Base-by-base conservation (phyloP, 352 stramenopile species). In the Pythium aphanidermatum region DNA sequence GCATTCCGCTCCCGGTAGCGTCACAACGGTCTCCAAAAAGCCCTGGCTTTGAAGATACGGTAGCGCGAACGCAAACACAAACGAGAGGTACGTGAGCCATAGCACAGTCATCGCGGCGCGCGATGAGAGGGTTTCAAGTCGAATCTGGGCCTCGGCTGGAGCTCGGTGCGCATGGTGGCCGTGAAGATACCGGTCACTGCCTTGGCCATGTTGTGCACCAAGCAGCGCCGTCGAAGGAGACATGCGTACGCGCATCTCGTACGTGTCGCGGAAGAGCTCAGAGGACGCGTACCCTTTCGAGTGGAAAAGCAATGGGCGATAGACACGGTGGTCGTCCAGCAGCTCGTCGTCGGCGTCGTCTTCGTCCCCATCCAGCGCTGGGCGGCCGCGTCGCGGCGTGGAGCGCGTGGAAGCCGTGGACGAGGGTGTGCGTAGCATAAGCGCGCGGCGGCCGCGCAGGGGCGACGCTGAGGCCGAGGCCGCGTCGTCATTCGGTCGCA, bases 211-310 rank as follows among this genome's bases (percentile, higher is more conserved):
- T 31, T 56, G 35, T 20, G 46, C 46, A 5, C 39, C 46, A 1
- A 62, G 35, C 32, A 69, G 49, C 40, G 55, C 42, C 20, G 70
- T 62, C 26, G 53, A 62, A 45, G 42, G 53, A 24, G 53, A 62
- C 41, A 91, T 69, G 5, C 78, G 75, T 49, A 61, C 63, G 42
- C 74, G 78, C 74, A 91, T 88, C 60, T 91, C 78, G 37, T 78
- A 91, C 17, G 65, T 72, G 58, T 93, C 81, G 17, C 70, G 72
- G 52, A 77, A 88, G 25, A 93, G 67, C 50, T 87, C 76, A 2
- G 81, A 93, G 6, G 75, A 89, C 45, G 78, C 74, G 37, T 93
- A 93, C 8, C 75, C 81, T 20, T 65, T 81, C 19, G 80, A 86
- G 17, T 84, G 57, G 62, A 92, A 92, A 24, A 92, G 61, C 37